A percentile compares a stretch with the other conserved stretches of the same genome.
Evolutionary conservation across 2,329 filamentous ascomycete genomes (phyloP).

Genomic region (Pleurostoma richardsiae): DNA sequence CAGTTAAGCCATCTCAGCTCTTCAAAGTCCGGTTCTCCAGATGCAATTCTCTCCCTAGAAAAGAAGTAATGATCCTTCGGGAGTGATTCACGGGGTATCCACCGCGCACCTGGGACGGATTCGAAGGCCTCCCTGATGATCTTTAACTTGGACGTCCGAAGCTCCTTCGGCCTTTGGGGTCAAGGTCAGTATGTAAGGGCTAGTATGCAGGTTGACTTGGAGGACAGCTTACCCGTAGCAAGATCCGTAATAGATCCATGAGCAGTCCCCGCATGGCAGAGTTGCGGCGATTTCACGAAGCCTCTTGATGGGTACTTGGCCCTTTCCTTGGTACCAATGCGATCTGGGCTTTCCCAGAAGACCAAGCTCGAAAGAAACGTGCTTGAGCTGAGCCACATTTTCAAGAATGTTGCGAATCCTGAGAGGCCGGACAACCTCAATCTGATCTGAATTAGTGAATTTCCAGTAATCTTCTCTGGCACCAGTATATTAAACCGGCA

Average conservation of each 20-base stretch:
- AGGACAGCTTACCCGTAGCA: constrained; percentile 16
- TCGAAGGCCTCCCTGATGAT: constrained; percentile 24
- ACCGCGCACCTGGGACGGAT: constrained; percentile 20
- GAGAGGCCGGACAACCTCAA: constrained; percentile 11
- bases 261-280: constrained; percentile 28
- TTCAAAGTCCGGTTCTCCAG: constrained; percentile 8
- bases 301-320: constrained; percentile 10
- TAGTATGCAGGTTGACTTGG: too few species aligned
- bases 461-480: too few species aligned
- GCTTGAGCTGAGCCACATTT: constrained; percentile 26
- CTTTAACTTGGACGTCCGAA: constrained; percentile 20
- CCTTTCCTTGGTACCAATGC: constrained; percentile 19
- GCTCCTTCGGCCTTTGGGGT: constrained; percentile 14
- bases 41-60: constrained; percentile 4
- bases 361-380: constrained; percentile 23
- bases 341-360: constrained; percentile 26
- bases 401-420: constrained; percentile 5
- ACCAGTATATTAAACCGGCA: too few species aligned
- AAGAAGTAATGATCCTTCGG: constrained; percentile 12
- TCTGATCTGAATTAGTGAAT: neutral
- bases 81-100: constrained; percentile 16
- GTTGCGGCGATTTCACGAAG: constrained; percentile 17
- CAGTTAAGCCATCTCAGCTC: constrained; percentile 35
- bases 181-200: too few species aligned
- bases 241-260: constrained; percentile 28